These are phyloP conservation scores for Funneliformis mosseae DNA, from an alignment of 192 early-diverging fungal genomes.

Conservation along the genomic window DNA sequence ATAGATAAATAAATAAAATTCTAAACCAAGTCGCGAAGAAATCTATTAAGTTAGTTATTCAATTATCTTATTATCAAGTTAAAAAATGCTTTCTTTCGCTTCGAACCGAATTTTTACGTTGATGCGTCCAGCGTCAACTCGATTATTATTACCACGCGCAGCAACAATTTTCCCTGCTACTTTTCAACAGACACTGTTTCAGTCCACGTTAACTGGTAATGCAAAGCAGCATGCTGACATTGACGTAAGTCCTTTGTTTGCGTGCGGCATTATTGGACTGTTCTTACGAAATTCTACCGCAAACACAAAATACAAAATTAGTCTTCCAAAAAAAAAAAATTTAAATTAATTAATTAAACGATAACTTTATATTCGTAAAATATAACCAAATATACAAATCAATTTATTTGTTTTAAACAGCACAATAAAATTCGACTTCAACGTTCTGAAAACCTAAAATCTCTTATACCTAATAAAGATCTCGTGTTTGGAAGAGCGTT, in stretches of 20 bases:
- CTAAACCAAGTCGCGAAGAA: too few relatives aligned
- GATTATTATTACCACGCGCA: neutral
- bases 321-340: neutral
- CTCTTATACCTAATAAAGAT: constrained; percentile 61
- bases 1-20: too few relatives aligned
- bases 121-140: neutral
- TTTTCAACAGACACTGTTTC: neutral
- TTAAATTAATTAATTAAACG: too few relatives aligned
- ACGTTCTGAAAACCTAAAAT: constrained; percentile 49
- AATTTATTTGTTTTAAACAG: constrained; percentile 12
- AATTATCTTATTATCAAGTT: too few relatives aligned
- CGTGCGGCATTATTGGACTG: neutral
- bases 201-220: neutral
- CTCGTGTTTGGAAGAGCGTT: constrained; percentile 90
- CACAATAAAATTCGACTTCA: constrained; percentile 38
- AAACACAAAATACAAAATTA: neutral
- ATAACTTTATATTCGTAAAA: neutral
- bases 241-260: neutral
- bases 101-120: neutral
- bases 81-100: neutral
- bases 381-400: neutral
- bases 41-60: too few relatives aligned
- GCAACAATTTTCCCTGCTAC: neutral
- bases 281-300: neutral
- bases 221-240: neutral